These are phyloP conservation scores for Helicostylum pulchrum DNA, from an alignment of 192 early-diverging fungal genomes.

Conservation along the genomic window DNA sequence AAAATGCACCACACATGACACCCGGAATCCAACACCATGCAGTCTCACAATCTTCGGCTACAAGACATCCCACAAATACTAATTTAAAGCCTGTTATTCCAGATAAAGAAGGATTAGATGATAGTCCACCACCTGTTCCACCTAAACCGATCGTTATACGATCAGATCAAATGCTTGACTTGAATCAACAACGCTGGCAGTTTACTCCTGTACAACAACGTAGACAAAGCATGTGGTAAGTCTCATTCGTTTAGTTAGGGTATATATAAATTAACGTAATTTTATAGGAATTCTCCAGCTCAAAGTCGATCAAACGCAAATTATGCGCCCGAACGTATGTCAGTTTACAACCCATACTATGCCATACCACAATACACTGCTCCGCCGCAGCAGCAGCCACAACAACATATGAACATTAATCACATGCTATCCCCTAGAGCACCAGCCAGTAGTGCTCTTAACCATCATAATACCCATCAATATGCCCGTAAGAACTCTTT, in stretches of 20 bases:
- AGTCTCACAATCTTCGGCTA: neutral
- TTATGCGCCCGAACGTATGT: too few relatives aligned
- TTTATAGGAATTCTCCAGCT: neutral
- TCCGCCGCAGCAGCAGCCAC: slow-evolving; percentile 3
- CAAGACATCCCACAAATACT: neutral
- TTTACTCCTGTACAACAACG: slow-evolving; percentile 9
- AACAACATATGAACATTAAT: slow-evolving; percentile 19
- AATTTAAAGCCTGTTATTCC: neutral
- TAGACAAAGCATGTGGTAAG: slow-evolving; percentile 9
- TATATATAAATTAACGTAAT: too few relatives aligned
- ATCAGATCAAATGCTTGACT: neutral
- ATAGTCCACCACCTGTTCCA: slow-evolving; percentile 23
- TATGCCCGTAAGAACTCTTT: neutral
- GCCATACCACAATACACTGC: neutral
- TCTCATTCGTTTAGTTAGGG: neutral
- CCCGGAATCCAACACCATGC: slow-evolving; percentile 8
- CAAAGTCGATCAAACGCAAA: neutral
- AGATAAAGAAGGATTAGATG: neutral
- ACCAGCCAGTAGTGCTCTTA: slow-evolving; percentile 7
- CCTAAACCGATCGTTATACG: slow-evolving; percentile 19
- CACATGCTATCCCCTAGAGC: slow-evolving; percentile 27
- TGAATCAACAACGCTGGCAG: slow-evolving; percentile 8
- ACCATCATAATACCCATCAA: slow-evolving; percentile 9
- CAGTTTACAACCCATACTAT: neutral
- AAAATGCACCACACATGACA: slow-evolving; percentile 1